Base-by-base conservation (phyloP, 345 rosid genomes). In the Cardamine resedifolia region DNA sequence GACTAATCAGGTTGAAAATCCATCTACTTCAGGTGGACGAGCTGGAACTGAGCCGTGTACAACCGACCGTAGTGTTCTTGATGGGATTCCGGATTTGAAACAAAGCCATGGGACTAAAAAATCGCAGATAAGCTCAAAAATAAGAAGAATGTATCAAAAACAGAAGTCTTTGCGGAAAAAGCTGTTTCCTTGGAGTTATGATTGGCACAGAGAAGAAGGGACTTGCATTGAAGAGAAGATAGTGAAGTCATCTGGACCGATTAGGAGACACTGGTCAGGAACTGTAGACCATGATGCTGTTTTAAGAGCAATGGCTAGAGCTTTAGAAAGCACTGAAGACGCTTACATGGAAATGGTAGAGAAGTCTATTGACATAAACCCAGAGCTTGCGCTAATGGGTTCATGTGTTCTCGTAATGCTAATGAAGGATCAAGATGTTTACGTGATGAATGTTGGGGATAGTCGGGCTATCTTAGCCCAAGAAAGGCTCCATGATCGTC, bases 391-490 rank as follows among this genome's bases (percentile, higher is more conserved):
- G 47, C 71, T 93, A 65, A 93, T 93, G 98, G 98, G 98, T 61
- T 93, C 98, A 7, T 90, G 98, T 77, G 92, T 90, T 80, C 84
- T 93, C 5, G 96, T 86, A 70, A 90, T 93, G 98, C 80, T 93
- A 72, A 93, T 93, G 97, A 93, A 88, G 81, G 97, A 89, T 76
- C 97, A 93, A 80, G 96, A 93, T 79, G 98, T 93, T 64, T 93
- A 93, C 70, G 90, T 93, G 73, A 87, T 93, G 98, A 93, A 90
- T 71, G 92, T 93, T 77, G 98, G 98, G 48, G 98, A 93, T 79
- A 90, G 97, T 75, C 83, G 98, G 34, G 93, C 79, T 49, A 85
- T 90, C 76, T 83, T 93, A 81, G 97, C 97, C 31, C 97, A 93
- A 70, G 98, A 93, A 72, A 85, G 96, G 65, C 87, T 82, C 8